Evolutionary conservation across 306 rosid species (phyloP), one percentile per base, ranked within the genome.

Genomic region (Acacia confusa): DNA sequence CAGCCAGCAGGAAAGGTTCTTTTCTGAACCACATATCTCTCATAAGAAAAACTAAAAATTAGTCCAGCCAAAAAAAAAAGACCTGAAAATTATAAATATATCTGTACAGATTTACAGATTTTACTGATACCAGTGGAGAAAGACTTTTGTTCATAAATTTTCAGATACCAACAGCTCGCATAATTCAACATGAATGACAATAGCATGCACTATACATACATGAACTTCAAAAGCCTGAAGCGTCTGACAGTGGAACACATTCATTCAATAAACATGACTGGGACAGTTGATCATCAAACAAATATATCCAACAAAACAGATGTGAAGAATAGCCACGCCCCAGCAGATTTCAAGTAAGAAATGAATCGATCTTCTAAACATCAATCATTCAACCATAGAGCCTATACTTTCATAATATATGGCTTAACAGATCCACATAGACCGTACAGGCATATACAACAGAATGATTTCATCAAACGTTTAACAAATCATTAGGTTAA

Each of bases 101-200:
- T 50, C 1, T 5, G 8, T 1, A 50, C n/a, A 50, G 57, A 48
- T 57, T n/a, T 58, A 45, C 41, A n/a, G 55, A 70, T 20, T 22
- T 84, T 7, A 48, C 36, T 43, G 61, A 64, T 60, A 0, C 13
- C 67, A 61, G 3, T 3, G 67, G 8, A 27, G 38, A 61, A 61
- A 28, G 36, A 1, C 17, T 24, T 57, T 58, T 7, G 60, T 24
- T 52, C 67, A 61, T 57, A 2, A 44, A 19, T 79, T 74, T 47
- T 50, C 79, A 83, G 53, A 65, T 72, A 24, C 43, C 71, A 79
- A 72, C 57, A 79, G 30, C 9, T 67, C 44, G 27, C 82, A 48
- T 61, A 57, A 70, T 81, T 40, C 43, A 52, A 63, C 44, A 44
- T 41, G 53, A 45, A 75, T 53, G 76, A 30, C 67, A 77, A 60